Percentiles rank a stretch among this genome's conserved stretches.
phyloP scores from a whole-genome alignment of 495 filamentous ascomycete genomes.

The Staphylotrichum tortipilum region DNA sequence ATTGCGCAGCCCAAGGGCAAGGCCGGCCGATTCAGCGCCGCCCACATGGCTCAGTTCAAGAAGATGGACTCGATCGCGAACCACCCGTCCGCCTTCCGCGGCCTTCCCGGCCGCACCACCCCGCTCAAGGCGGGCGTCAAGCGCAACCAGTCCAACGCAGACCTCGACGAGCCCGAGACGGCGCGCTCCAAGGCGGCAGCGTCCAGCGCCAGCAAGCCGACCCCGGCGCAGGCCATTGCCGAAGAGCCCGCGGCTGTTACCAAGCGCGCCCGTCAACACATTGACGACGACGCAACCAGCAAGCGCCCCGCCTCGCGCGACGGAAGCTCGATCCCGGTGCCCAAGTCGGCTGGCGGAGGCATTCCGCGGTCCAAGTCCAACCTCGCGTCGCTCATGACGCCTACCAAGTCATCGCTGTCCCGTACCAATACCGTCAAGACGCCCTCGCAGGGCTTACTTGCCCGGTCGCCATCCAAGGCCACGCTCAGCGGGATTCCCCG shows the following conservation, averaged over 20 bases:
- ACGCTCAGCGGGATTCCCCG: slow-evolving; percentile 24
- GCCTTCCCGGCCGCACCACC: slow-evolving; percentile 49
- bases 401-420: slow-evolving; percentile 69
- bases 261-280: slow-evolving; percentile 58
- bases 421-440: slow-evolving; percentile 57
- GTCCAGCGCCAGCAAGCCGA: slow-evolving; percentile 27
- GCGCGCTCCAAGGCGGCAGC: slow-evolving; percentile 30
- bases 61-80: slow-evolving; percentile 94
- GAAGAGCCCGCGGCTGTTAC: slow-evolving; percentile 32
- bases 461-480: slow-evolving; percentile 29
- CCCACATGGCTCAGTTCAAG: slow-evolving; percentile 79
- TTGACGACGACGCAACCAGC: slow-evolving; percentile 51
- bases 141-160: slow-evolving; percentile 48
- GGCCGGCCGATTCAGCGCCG: slow-evolving; percentile 65
- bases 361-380: slow-evolving; percentile 36
- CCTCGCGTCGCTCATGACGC: slow-evolving; percentile 55
- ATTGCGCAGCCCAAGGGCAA: slow-evolving; percentile 74
- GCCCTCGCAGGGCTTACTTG: slow-evolving; percentile 23
- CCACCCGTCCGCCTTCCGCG: slow-evolving; percentile 72
- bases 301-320: slow-evolving; percentile 45
- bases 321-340: slow-evolving; percentile 32
- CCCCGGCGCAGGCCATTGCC: slow-evolving; percentile 9
- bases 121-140: slow-evolving; percentile 50
- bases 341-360: slow-evolving; percentile 32
- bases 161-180: slow-evolving; percentile 48